A percentile compares a stretch with the other conserved stretches of the same genome.
Evolutionary conservation across 2,329 filamentous ascomycete genomes (phyloP).

Genomic region (Ambrosiella xylebori): DNA sequence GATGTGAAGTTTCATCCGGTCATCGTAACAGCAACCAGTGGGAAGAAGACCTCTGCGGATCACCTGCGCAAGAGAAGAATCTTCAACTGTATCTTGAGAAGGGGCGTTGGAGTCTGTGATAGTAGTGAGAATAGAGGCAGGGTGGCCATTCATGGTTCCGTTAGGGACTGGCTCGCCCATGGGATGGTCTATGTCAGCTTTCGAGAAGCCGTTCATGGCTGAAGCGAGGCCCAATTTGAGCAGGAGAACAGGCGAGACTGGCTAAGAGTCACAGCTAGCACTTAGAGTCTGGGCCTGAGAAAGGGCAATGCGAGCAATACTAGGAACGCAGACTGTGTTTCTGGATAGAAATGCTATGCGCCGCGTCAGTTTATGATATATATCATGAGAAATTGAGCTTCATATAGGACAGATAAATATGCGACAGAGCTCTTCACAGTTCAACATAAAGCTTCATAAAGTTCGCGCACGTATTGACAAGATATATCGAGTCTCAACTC

Average conservation of each 20-base stretch:
- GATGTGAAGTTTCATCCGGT: slow-evolving; percentile 87
- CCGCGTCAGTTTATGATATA: not conserved
- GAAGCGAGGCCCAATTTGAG: not conserved
- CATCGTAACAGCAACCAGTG: slow-evolving; percentile 76
- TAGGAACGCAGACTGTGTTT: not conserved
- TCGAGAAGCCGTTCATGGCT: not conserved
- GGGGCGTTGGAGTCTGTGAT: slow-evolving; percentile 14
- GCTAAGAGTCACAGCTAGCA: not conserved
- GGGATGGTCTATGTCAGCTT: slow-evolving; percentile 23
- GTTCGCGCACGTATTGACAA: no score
- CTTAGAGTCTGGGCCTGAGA: not conserved
- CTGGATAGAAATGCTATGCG: not conserved
- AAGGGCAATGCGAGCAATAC: not conserved
- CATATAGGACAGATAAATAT: no score
- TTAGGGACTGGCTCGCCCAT: slow-evolving; percentile 19
- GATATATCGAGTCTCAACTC: no score
- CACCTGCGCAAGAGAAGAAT: slow-evolving; percentile 19
- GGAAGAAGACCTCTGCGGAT: slow-evolving; percentile 36
- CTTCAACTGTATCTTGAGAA: slow-evolving; percentile 14
- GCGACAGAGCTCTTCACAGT: no score
- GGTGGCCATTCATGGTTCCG: slow-evolving; percentile 7
- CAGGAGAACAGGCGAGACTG: not conserved
- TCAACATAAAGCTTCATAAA: no score
- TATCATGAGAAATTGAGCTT: not conserved
- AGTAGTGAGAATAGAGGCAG: slow-evolving; percentile 11